Conservation (phyloP, 345 rosid genomes). For the Microcos paniculata region DNA sequence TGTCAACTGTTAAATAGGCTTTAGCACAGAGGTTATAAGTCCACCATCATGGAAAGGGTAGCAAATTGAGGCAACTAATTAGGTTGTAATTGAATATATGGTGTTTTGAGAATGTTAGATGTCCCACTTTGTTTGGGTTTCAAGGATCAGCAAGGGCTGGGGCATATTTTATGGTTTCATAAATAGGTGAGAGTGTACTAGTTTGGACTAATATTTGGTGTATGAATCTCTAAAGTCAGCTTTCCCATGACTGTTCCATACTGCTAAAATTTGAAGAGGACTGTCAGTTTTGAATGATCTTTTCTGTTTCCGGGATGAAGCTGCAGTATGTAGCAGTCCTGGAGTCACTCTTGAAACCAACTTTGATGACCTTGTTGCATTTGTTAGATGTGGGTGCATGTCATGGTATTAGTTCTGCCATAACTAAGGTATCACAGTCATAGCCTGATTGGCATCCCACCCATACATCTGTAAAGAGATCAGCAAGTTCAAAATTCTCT, state of each 20-base stretch:
- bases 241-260: not conserved
- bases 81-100: not conserved
- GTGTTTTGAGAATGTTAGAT: not conserved
- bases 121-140: not conserved
- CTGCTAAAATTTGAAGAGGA: not conserved
- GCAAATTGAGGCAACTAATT: not conserved
- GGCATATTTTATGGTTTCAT: not conserved
- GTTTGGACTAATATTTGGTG: not conserved
- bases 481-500: not conserved
- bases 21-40: not conserved
- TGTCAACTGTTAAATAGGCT: not conserved
- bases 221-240: not conserved
- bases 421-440: not conserved
- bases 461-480: not conserved
- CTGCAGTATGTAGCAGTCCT: not conserved
- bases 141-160: not conserved
- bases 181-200: not conserved
- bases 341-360: not conserved
- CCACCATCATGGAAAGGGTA: not conserved
- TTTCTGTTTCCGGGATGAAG: not conserved
- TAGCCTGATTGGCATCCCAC: not conserved
- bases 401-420: not conserved
- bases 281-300: not conserved
- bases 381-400: not conserved
- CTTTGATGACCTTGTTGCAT: slow-evolving; percentile 3